Base-by-base conservation (phyloP, 768 basidiomycete genomes). In the Suillus subalutaceus region DNA sequence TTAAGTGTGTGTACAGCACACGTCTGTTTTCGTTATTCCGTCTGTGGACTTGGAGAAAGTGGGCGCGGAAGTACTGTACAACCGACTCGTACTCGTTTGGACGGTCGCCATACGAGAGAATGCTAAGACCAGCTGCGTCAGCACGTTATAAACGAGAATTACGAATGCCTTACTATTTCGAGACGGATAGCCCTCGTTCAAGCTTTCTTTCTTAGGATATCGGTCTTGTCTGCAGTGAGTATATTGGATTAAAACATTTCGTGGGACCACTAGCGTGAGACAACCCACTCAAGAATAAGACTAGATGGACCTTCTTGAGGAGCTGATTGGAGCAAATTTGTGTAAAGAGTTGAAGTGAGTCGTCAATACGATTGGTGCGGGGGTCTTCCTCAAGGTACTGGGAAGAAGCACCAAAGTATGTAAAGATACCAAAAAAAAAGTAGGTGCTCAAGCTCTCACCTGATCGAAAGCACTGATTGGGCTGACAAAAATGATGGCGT, bases 381-480 rank as follows among this genome's bases (percentile, higher is more conserved):
- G 90, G 90, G 72, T 95, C 93, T 80, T 95, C 93, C 73, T 94
- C 91, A 30, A 95, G 82, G 75, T 93, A 94, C 92, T 94, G 70
- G 26, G 23, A 58, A 62, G 15, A 32, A 59, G 18, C 13, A 62
- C 43, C 7, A 15, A 30, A 23, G 26, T 66, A 8, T 30, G 56
- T 67, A 40, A 67, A 68, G 16, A 44, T 62, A 10, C 55, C 43
- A 20, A 15, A 38, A 26, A n/a, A 32, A 44, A 0, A n/a, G 8
- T 50, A 10, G 38, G 37, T 16, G 30, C 13, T 62, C 6, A 65
- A 68, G 41, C 62, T 59, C 66, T 59, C 72, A 87, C 89, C 81
- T 92, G 90, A 76, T 92, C 91, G 72, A 91, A 92, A 7, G 90
- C 91, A 72, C 90, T 91, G 59, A 92, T 86, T 16, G 90, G 90